Evolutionary conservation across 1,284 basidiomycete genomes (phyloP), one percentile per base, ranked within the genome.

Genomic region (Tremellales sp.): DNA sequence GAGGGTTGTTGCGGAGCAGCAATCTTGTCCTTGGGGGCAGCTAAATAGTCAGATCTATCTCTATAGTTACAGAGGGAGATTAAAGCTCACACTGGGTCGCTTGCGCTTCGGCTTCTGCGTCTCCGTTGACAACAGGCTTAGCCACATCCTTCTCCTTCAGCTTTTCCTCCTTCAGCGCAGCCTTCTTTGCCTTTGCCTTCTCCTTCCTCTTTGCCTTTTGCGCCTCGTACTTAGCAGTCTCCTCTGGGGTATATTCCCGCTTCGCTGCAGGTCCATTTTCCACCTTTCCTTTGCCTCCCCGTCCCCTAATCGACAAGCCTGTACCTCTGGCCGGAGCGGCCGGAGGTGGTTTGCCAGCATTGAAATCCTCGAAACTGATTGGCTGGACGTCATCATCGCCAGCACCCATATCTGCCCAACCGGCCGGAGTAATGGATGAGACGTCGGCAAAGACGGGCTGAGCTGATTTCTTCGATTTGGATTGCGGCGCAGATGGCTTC

Each of bases 121-220:
- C 43, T 11, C 19, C 47, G 6, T 51, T 45, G 31, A n/a, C n/a
- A n/a, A n/a, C n/a, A n/a, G n/a, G n/a, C n/a, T n/a, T n/a, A n/a
- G n/a, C n/a, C n/a, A n/a, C n/a, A n/a, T 50, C 40, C 53, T 49
- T 49, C 37, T 40, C 36, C 46, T 56, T 58, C 11, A 49, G 45
- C 39, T 62, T 57, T 47, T 62, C 23, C 43, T 63, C 58, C 48
- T 62, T 63, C 37, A 51, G 35, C 44, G 60, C 64, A 40, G 54
- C 58, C 42, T 55, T 52, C 53, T 63, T 65, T n/a, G 60, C 64
- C 59, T 65, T 67, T 42, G 55, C 52, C 51, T 51, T 60, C 41
- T 63, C 66, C 50, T 57, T 64, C 47, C 54, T 57, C 41, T 49
- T 58, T 17, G 49, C 56, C 46, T 45, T 49, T 39, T 51, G 58